Base-by-base conservation (phyloP, 2,329 filamentous ascomycete species). In the Cytospora mali region DNA sequence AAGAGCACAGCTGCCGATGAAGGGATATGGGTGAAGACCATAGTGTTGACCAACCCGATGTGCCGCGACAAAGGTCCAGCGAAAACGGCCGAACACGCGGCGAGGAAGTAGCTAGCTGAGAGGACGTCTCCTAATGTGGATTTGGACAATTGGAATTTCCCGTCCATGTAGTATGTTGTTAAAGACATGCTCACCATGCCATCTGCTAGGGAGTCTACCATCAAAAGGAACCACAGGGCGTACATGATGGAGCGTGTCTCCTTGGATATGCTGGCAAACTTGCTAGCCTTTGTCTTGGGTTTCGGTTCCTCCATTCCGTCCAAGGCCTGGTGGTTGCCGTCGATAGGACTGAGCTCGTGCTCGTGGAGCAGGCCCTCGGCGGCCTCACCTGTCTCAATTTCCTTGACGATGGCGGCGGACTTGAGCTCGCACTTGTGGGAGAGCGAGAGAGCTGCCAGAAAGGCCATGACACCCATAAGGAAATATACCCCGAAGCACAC, bases 11-110 rank as follows among this genome's bases (percentile, higher is more conserved):
- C 84, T 0, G 83, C 76, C 0, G 86, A 88, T 0, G 85, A 88
- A 0, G 88, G 88, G 0, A 88, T 74, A 68, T 86, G 83, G 0
- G 83, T 85, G 64, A 85, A 85, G 2, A 85, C 83, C 83, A 86
- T 89, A 69, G 86, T 88, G 71, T 87, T 88, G 70, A 88, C 80
- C 0, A 88, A 77, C 0, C 86, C 86, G 23, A 88, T 81, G 66
- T 80, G 79, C 16, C 83, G 81, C 0, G 84, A 78, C 3, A 88
- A 74, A 0, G 86, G 85, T 0, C 83, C 84, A 0, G 84, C 83
- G 64, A 88, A 85, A 25, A 86, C 74, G 2, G 81, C 80, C 0
- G 81, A 82, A 21, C 84, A 68, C 3, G 83, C 79, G 6, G 79
- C 79, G 9, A 88, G 75, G 68, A 89, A 73, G 72, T 87, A 81